Conservation (phyloP, 306 rosid species). For the Dryas drummondii region DNA sequence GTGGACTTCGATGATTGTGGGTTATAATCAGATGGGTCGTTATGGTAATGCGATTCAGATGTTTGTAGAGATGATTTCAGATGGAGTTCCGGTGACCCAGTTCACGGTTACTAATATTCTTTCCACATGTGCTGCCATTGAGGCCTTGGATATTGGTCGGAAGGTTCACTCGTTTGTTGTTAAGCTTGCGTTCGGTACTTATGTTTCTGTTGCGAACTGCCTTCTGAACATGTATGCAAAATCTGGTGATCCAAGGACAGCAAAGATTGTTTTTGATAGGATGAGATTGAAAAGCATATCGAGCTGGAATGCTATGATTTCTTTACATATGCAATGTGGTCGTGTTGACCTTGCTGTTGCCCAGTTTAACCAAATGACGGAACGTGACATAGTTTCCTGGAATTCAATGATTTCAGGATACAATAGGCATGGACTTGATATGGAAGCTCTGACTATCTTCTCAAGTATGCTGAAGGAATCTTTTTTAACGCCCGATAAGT, state of each 20-base stretch:
- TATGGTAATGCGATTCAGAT: constrained; percentile 42
- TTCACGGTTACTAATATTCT: constrained; percentile 72
- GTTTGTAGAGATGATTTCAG: constrained; percentile 59
- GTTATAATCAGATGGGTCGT: constrained; percentile 61
- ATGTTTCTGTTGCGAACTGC: constrained; percentile 61
- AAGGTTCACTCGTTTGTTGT: constrained; percentile 65
- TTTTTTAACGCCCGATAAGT: constrained; percentile 62
- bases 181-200: constrained; percentile 57
- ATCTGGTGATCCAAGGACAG: constrained; percentile 58
- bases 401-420: constrained; percentile 71
- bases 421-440: constrained; percentile 51
- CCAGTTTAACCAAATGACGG: constrained; percentile 61
- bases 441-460: constrained; percentile 59
- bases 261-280: constrained; percentile 59
- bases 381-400: constrained; percentile 67
- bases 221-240: constrained; percentile 89
- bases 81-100: constrained; percentile 47
- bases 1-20: constrained; percentile 75
- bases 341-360: constrained; percentile 57
- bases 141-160: constrained; percentile 58
- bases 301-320: constrained; percentile 75
- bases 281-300: constrained; percentile 58
- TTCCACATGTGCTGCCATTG: constrained; percentile 61
- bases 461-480: constrained; percentile 53
- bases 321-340: constrained; percentile 62